Conservation (phyloP, 305 asterid species). For the Fraxinus ornus region DNA sequence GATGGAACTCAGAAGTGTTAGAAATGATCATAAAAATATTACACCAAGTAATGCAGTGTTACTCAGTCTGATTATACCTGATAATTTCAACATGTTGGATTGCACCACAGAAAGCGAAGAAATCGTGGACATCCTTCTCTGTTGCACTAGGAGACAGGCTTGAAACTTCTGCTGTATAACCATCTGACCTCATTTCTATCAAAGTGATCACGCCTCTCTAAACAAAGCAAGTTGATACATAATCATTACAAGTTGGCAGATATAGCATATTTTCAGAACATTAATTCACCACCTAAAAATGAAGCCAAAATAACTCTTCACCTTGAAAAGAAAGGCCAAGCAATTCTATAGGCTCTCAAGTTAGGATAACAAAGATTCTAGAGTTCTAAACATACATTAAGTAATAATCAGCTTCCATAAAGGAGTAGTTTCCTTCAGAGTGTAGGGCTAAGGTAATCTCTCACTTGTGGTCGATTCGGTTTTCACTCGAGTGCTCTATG, state of each 20-base stretch:
- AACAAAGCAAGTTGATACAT: conserved; percentile 3
- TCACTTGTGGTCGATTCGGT: neutral
- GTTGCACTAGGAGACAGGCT: conserved; percentile 70
- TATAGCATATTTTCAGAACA: conserved; percentile 7
- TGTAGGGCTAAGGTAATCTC: neutral
- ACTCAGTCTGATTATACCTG: conserved; percentile 48
- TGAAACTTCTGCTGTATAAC: conserved; percentile 74
- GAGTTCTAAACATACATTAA: neutral
- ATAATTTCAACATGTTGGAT: conserved; percentile 83
- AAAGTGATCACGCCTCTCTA: conserved; percentile 15
- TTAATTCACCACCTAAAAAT: conserved; percentile 1
- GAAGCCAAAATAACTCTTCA: conserved; percentile 3
- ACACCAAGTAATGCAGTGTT: neutral
- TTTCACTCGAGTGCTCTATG: neutral
- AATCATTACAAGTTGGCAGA: neutral
- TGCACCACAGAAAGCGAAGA: conserved; percentile 83
- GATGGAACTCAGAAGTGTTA: neutral
- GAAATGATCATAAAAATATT: neutral
- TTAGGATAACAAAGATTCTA: neutral
- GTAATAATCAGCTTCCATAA: neutral
- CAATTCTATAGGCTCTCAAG: neutral
- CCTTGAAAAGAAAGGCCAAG: conserved; percentile 1
- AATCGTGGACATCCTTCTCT: conserved; percentile 81
- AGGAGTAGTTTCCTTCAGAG: neutral
- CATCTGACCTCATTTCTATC: conserved; percentile 64